Evolutionary conservation across 768 basidiomycete genomes (phyloP).

Genomic region (Mycena rebaudengoi): DNA sequence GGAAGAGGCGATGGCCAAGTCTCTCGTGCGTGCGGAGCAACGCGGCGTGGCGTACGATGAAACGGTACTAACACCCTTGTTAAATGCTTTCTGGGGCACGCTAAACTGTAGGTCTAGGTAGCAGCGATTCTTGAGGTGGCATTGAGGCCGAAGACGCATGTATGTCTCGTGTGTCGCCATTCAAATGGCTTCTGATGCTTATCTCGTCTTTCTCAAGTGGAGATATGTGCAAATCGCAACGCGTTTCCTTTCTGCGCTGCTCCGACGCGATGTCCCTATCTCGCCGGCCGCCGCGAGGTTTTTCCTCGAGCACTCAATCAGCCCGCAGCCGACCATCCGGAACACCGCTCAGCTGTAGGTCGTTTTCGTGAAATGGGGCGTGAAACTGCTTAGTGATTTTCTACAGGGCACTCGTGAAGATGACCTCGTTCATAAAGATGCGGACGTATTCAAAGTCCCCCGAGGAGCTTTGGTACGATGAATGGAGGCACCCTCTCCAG

Average conservation of each 20-base stretch:
- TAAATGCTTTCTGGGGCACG: not conserved
- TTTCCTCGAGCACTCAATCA: conserved; percentile 71
- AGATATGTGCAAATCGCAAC: conserved; percentile 80
- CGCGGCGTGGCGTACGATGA: conserved; percentile 56
- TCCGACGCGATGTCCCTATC: conserved; percentile 68
- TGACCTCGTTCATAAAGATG: conserved; percentile 76
- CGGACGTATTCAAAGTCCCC: conserved; percentile 71
- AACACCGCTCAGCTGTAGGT: conserved; percentile 73
- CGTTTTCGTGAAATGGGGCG: too few relatives aligned
- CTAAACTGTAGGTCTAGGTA: conserved; percentile 52
- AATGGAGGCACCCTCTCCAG: conserved; percentile 72
- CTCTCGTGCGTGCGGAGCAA: conserved; percentile 48
- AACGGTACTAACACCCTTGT: conserved; percentile 49
- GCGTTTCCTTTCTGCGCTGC: conserved; percentile 65
- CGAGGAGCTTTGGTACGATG: conserved; percentile 77
- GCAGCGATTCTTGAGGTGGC: conserved; percentile 69
- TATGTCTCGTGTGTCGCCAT: conserved; percentile 45
- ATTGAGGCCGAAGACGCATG: conserved; percentile 71
- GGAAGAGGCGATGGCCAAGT: conserved; percentile 51
- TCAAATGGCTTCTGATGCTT: conserved; percentile 10
- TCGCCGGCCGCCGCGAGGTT: conserved; percentile 65
- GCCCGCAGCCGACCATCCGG: conserved; percentile 76
- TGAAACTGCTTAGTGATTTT: not conserved
- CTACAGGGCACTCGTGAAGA: conserved; percentile 69
- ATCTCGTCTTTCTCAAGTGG: conserved; percentile 71